Conservation (phyloP, 2,329 filamentous ascomycete species). For the Tolypocladium ophioglossoides region DNA sequence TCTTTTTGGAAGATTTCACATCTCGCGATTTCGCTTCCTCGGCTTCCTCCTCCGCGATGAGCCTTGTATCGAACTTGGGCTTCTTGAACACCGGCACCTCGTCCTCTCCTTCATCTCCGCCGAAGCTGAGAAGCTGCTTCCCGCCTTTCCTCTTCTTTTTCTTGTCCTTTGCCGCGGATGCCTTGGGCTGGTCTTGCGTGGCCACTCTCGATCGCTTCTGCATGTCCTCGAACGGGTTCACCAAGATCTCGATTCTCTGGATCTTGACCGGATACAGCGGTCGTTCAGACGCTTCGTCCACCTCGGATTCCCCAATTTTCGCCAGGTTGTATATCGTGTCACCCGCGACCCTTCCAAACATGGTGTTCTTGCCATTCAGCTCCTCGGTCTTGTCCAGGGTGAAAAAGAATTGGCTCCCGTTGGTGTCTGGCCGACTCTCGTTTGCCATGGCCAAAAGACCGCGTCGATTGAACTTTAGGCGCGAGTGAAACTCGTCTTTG, state of each 20-base stretch:
- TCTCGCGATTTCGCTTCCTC: slow-evolving; percentile 18
- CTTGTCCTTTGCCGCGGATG: slow-evolving; percentile 36
- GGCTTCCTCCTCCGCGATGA: slow-evolving; percentile 47
- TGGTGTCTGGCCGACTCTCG: slow-evolving; percentile 63
- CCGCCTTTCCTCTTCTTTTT: slow-evolving; percentile 64
- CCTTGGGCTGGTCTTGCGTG: slow-evolving; percentile 29
- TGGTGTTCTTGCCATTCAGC: slow-evolving; percentile 78
- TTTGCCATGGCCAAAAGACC: slow-evolving; percentile 96
- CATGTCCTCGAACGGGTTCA: slow-evolving; percentile 79
- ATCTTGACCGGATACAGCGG: slow-evolving; percentile 82
- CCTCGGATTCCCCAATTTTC: slow-evolving; percentile 83
- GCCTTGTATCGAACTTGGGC: slow-evolving; percentile 66
- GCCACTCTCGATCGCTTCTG: slow-evolving; percentile 53
- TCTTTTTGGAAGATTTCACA: slow-evolving; percentile 13
- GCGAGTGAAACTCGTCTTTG: slow-evolving; percentile 82
- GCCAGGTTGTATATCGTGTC: slow-evolving; percentile 94
- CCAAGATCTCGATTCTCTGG: slow-evolving; percentile 59
- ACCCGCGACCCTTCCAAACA: slow-evolving; percentile 86
- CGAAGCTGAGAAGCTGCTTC: slow-evolving; percentile 72
- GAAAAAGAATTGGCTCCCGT: slow-evolving; percentile 96
- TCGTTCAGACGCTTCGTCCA: slow-evolving; percentile 67
- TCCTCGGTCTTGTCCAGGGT: slow-evolving; percentile 79
- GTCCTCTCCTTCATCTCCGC: slow-evolving; percentile 51
- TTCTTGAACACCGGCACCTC: slow-evolving; percentile 56
- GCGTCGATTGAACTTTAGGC: slow-evolving; percentile 84